Base-by-base conservation (phyloP, 2,329 filamentous ascomycete genomes). In the Talaromyces islandicus region DNA sequence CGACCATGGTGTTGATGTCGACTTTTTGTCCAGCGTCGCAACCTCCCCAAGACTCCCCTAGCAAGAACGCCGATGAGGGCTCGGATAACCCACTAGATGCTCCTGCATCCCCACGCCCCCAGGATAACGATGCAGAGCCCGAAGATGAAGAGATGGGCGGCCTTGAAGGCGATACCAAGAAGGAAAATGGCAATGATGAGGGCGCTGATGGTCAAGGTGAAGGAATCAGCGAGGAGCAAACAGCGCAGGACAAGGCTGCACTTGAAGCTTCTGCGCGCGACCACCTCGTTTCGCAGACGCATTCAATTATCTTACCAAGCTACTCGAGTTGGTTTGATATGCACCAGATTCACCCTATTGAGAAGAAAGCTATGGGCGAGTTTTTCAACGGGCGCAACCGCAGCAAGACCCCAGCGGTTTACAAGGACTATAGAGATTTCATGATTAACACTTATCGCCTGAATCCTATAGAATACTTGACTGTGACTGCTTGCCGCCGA, bases 271-370 rank as follows among this genome's bases (percentile, higher is more conserved):
- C 91, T 4, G 95, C 94, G 56, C 90, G 93, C 65, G 90, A 93
- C 67, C 92, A 97, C 70, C 86, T 99, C 59, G 90, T 96, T 63
- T 87, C 91, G 14, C 94, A 99, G 78, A 95, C 92, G 48, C 93
- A 97, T 72, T 88, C 92, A 63, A 97, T 97, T 71, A 92, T 99
- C 64, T 85, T 99, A 24, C 94, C 94, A 24, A 97, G 93, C 74
- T 99, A 99, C 77, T 95, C 92, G 72, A 94, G 90, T 14, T 99
- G 94, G 94, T 99, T 99, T 74, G 94, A 99, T 76, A 97, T 99
- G 93, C 90, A 92, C 73, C 83, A 85, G 55, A 89, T 99, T 70
- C 90, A 97, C 75, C 85, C 86, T 62, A 89, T 97, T 68, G 94
- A 99, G 80, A 90, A 89, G 72, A 99, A 97, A 77, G 92, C 92